Percentiles rank a stretch among this genome's conserved stretches.
These are phyloP conservation scores for Cladosporium phlei DNA, from an alignment of 2,329 filamentous ascomycete species.

Conservation along the genomic window DNA sequence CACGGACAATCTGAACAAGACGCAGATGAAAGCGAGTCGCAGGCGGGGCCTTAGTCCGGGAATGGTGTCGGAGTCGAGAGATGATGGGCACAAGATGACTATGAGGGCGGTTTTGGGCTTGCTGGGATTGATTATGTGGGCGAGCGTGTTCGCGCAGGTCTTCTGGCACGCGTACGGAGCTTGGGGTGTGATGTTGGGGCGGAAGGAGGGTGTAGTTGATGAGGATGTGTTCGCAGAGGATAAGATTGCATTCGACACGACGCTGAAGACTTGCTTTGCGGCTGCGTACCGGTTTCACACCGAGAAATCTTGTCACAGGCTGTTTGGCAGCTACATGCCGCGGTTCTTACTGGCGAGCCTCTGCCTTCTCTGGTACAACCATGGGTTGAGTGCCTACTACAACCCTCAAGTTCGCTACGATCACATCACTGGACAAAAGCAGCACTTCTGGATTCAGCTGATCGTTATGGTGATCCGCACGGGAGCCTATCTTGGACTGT, in stretches of 20 bases:
- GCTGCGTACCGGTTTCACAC: slow-evolving; percentile 17
- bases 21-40: slow-evolving; percentile 48
- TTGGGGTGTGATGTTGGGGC: not conserved
- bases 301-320: slow-evolving; percentile 20
- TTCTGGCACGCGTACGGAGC: slow-evolving; percentile 25
- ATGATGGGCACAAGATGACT: slow-evolving; percentile 35
- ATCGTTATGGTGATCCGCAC: slow-evolving; percentile 55
- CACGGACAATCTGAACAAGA: slow-evolving; percentile 23
- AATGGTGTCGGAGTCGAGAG: slow-evolving; percentile 31
- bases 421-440: slow-evolving; percentile 9
- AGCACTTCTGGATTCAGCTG: slow-evolving; percentile 22
- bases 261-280: not conserved
- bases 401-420: slow-evolving; percentile 18
- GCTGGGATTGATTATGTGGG: slow-evolving; percentile 20
- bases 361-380: slow-evolving; percentile 31
- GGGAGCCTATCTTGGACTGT: slow-evolving; percentile 26
- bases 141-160: slow-evolving; percentile 24
- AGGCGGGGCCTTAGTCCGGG: not conserved
- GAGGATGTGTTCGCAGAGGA: too few relatives aligned
- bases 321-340: slow-evolving; percentile 23
- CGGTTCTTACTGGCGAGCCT: slow-evolving; percentile 22
- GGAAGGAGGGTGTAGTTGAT: not conserved
- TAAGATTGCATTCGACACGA: not conserved
- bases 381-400: slow-evolving; percentile 27
- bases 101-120: slow-evolving; percentile 25